Percentiles rank a stretch among this genome's conserved stretches.
These are phyloP conservation scores for Phycomyces blakesleeanus DNA, from an alignment of 192 early-diverging fungal species.

Conservation along the genomic window DNA sequence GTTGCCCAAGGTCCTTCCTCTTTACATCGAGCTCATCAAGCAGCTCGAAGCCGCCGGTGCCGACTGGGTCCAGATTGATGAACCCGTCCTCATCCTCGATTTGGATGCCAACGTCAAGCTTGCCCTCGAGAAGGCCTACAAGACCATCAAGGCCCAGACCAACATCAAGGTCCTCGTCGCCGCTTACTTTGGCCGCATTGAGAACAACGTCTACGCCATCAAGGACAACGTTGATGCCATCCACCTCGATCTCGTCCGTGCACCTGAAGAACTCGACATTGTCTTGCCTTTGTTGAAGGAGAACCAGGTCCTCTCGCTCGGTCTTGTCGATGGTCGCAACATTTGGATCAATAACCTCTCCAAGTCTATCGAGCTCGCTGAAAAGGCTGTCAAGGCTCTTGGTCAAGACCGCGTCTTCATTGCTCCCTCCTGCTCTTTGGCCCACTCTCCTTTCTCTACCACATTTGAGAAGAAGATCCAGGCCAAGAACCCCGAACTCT, in stretches of 20 bases:
- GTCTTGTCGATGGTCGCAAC: slow-evolving; percentile 95
- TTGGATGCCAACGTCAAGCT: slow-evolving; percentile 43
- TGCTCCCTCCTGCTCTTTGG: slow-evolving; percentile 86
- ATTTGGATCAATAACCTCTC: slow-evolving; percentile 93
- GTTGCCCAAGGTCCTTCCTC: slow-evolving; percentile 70
- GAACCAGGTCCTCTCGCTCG: slow-evolving; percentile 77
- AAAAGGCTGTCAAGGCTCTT: slow-evolving; percentile 62
- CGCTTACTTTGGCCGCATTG: slow-evolving; percentile 91
- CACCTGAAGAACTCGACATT: slow-evolving; percentile 72
- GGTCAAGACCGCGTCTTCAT: slow-evolving; percentile 77
- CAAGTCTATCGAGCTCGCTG: slow-evolving; percentile 64
- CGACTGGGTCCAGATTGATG: slow-evolving; percentile 83
- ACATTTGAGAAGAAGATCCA: slow-evolving; percentile 66
- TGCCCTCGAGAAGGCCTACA: slow-evolving; percentile 66
- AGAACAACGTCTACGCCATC: slow-evolving; percentile 68
- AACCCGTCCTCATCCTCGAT: slow-evolving; percentile 74
- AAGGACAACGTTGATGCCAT: slow-evolving; percentile 77
- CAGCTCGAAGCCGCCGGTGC: slow-evolving; percentile 74
- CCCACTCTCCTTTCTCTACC: slow-evolving; percentile 90
- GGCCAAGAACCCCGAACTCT: slow-evolving; percentile 70
- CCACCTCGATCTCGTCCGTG: slow-evolving; percentile 90
- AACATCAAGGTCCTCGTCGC: slow-evolving; percentile 74
- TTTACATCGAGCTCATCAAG: slow-evolving; percentile 72
- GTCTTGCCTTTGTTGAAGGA: slow-evolving; percentile 58
- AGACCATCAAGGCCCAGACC: slow-evolving; percentile 47